Evolutionary conservation across 2,329 filamentous ascomycete species (phyloP).

Genomic region (Emergomyces africanus): DNA sequence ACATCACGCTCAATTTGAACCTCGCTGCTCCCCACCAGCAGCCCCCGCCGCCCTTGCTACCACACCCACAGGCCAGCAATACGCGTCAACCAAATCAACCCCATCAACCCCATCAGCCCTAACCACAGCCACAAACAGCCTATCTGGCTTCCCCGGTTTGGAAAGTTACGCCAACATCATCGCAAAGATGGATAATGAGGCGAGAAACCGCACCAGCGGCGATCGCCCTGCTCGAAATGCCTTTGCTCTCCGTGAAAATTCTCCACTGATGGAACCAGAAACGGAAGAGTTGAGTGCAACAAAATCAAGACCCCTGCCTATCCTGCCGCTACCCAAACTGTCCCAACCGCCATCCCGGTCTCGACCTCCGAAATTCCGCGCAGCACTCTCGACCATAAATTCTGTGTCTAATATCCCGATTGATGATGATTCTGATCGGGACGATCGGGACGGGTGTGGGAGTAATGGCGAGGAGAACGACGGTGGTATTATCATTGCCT

Average conservation of each 20-base stretch:
- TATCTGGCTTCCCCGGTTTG: neutral
- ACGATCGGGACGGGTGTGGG: neutral
- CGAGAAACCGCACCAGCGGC: neutral
- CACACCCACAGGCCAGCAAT: neutral
- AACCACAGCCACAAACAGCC: neutral
- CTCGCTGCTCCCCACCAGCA: neutral
- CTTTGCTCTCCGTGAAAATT: neutral
- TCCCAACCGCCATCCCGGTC: neutral
- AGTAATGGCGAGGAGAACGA: neutral
- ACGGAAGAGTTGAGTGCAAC: neutral
- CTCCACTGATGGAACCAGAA: neutral
- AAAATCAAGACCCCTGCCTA: neutral
- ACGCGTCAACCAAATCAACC: neutral
- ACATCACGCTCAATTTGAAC: neutral
- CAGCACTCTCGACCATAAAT: neutral
- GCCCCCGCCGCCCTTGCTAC: neutral
- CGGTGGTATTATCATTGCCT: too few species aligned
- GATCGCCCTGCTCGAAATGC: neutral
- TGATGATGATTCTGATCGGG: neutral
- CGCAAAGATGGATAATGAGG: neutral
- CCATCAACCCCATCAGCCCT: too few species aligned
- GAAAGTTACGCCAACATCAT: neutral
- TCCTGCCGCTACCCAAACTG: neutral
- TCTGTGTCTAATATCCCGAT: constrained; percentile 1
- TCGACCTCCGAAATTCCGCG: neutral